These are phyloP conservation scores for Glonium stellatum DNA, from an alignment of 495 filamentous ascomycete species.

Conservation along the genomic window DNA sequence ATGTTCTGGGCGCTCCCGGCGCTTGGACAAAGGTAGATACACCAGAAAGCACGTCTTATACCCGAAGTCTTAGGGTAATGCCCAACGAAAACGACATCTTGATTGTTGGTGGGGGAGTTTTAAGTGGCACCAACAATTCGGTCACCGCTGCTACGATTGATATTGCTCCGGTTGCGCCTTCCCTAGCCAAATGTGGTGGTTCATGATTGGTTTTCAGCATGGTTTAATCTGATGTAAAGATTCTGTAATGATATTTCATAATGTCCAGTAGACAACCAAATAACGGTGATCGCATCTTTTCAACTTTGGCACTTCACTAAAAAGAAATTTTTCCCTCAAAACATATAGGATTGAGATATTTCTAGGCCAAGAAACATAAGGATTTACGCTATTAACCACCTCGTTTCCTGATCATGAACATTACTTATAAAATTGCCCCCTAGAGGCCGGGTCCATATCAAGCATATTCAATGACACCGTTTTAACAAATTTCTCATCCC, in stretches of 20 bases:
- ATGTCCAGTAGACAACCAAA: too few species aligned
- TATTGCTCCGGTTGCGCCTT: not conserved
- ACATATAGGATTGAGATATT: too few species aligned
- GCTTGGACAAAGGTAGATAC: constrained; percentile 50
- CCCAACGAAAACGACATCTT: constrained; percentile 30
- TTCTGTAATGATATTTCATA: too few species aligned
- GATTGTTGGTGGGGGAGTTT: constrained; percentile 40
- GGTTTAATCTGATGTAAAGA: too few species aligned
- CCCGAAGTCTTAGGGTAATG: constrained; percentile 43
- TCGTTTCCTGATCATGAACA: too few species aligned
- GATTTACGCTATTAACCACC: too few species aligned
- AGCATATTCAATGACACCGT: not conserved
- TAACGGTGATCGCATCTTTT: too few species aligned
- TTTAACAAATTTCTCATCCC: not conserved
- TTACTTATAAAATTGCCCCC: constrained; percentile 5
- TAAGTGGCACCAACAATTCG: constrained; percentile 9
- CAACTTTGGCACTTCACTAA: too few species aligned
- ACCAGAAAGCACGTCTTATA: constrained; percentile 45
- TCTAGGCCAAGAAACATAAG: too few species aligned
- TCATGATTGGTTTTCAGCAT: not conserved
- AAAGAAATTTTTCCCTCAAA: too few species aligned
- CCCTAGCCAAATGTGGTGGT: not conserved
- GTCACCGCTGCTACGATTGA: not conserved
- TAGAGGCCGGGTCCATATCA: not conserved
- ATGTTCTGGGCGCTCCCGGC: constrained; percentile 44